These are phyloP conservation scores for Warburgia ugandensis DNA, from an alignment of 164 flowering plant species.

Conservation along the genomic window DNA sequence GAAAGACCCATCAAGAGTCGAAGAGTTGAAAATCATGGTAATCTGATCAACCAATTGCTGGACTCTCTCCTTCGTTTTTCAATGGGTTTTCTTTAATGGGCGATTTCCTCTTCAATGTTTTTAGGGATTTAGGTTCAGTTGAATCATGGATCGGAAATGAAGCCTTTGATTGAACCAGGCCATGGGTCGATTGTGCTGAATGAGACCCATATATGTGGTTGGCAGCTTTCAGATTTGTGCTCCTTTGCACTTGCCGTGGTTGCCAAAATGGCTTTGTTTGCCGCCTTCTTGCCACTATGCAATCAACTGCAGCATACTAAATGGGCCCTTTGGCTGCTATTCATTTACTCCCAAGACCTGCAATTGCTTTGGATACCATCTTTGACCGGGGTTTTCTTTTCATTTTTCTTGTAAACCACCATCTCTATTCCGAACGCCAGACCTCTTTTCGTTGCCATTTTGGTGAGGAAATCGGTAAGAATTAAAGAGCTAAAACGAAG, in stretches of 20 bases:
- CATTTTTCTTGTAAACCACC: not conserved
- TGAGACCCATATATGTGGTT: constrained; percentile 54
- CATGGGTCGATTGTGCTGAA: constrained; percentile 38
- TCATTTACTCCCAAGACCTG: constrained; percentile 88
- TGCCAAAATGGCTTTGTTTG: constrained; percentile 64
- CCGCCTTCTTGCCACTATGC: constrained; percentile 91
- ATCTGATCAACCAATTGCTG: no score
- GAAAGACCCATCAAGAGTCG: no score
- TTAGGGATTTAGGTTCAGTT: not conserved
- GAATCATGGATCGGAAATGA: constrained; percentile 26
- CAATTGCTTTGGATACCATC: constrained; percentile 89
- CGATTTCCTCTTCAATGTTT: not conserved
- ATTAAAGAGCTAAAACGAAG: no score
- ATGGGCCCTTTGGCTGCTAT: constrained; percentile 90
- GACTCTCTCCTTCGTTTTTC: no score
- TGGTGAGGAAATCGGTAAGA: no score
- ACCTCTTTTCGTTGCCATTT: no score
- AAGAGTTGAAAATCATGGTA: no score
- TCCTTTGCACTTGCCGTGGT: constrained; percentile 87
- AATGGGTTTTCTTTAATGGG: not conserved
- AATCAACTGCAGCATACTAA: constrained; percentile 90
- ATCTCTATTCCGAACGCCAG: not conserved
- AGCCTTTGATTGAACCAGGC: constrained; percentile 44
- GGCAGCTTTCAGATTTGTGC: constrained; percentile 78
- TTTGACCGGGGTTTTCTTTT: constrained; percentile 20